Evolutionary conservation across 2,329 filamentous ascomycete species (phyloP).

Genomic region (Zymoseptoria passerinii): DNA sequence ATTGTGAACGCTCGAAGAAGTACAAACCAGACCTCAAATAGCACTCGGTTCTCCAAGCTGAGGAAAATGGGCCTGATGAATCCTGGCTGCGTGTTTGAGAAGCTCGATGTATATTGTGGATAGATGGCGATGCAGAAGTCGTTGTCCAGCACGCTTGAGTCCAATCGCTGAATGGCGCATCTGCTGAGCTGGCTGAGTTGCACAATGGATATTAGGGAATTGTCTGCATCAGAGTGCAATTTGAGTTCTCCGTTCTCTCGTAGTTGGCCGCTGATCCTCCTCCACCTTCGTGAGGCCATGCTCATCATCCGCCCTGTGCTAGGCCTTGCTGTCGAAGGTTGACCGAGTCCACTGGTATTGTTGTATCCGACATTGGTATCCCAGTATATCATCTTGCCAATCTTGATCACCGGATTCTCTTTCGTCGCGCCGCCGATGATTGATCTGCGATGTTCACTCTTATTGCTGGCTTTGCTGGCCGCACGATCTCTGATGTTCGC

Average conservation of each 20-base stretch:
- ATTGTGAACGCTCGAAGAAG: conserved; percentile 83
- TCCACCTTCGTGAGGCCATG: conserved; percentile 61
- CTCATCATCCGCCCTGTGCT: conserved; percentile 50
- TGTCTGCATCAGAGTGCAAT: conserved; percentile 77
- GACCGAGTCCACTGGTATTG: conserved; percentile 29
- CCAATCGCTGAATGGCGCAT: conserved; percentile 81
- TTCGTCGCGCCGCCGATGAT: conserved; percentile 47
- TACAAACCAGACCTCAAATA: conserved; percentile 98
- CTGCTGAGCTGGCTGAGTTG: conserved; percentile 83
- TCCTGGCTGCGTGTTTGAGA: conserved; percentile 56
- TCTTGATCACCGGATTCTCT: conserved; percentile 83
- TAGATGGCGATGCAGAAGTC: conserved; percentile 94
- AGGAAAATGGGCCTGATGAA: conserved; percentile 84
- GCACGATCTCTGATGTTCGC: conserved; percentile 20
- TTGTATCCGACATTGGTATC: conserved; percentile 56
- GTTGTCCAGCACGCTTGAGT: conserved; percentile 82
- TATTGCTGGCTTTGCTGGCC: conserved; percentile 19
- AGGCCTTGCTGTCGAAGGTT: conserved; percentile 30
- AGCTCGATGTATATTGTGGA: conserved; percentile 74
- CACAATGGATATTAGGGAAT: conserved; percentile 69
- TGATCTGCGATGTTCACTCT: conserved; percentile 37
- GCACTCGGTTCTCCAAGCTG: conserved; percentile 71
- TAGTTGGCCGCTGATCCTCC: conserved; percentile 81
- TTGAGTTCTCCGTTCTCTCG: conserved; percentile 94
- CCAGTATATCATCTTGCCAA: conserved; percentile 65